phyloP scores from a whole-genome alignment of 257 asterid genomes.

The Scutellaria barbata region DNA sequence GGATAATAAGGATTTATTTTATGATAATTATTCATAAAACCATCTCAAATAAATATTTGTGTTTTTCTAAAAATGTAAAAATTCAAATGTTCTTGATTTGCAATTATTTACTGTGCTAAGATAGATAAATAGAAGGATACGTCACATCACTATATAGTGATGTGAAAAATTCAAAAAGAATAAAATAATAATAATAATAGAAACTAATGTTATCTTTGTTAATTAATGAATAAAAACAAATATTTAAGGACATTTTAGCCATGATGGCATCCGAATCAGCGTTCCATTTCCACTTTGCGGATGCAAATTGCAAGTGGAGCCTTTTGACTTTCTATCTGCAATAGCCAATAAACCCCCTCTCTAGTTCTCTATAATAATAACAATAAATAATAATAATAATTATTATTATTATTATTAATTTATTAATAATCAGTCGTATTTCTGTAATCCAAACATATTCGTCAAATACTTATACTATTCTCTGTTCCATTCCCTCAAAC shows the following conservation, averaged over 20 bases:
- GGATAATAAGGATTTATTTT: too few relatives aligned
- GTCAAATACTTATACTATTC: not conserved
- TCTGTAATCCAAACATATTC: constrained; percentile 25
- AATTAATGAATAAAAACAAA: too few relatives aligned
- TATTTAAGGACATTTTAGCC: not conserved
- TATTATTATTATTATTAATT: not conserved
- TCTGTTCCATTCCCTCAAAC: constrained; percentile 36
- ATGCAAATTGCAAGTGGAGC: constrained; percentile 43
- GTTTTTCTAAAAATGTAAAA: too few relatives aligned
- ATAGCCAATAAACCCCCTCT: constrained; percentile 4
- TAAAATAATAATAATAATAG: not conserved
- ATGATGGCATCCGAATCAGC: constrained; percentile 46
- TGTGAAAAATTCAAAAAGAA: not conserved
- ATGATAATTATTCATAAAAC: too few relatives aligned
- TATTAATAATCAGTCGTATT: not conserved
- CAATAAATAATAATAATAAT: not conserved
- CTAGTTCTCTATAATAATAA: not conserved
- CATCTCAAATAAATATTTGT: too few relatives aligned
- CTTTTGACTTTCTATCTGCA: constrained; percentile 44
- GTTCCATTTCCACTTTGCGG: constrained; percentile 31
- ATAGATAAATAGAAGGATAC: too few relatives aligned
- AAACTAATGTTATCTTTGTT: not conserved
- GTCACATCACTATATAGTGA: not conserved
- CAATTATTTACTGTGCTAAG: too few relatives aligned
- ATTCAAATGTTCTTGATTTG: too few relatives aligned